Evolutionary conservation across 1,139 yeast genomes (phyloP), one percentile per base, ranked within the genome.

Genomic region (Hemisphaericaspora subhashii): DNA sequence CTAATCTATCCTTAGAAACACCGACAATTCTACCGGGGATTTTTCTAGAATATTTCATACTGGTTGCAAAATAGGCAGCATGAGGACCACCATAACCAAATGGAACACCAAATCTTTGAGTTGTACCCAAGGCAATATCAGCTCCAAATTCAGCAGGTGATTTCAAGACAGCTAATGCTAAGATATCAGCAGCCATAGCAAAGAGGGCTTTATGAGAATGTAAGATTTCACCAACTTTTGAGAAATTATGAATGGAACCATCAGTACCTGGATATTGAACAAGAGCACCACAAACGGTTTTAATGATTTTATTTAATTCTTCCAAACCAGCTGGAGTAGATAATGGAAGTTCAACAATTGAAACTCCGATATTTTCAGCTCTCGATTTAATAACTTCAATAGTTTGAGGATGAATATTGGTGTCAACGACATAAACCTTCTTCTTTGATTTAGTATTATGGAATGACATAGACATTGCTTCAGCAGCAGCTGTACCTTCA

Each of bases 81-180:
- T 92, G 98, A 5, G 98, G 98, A 24, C 98, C 98, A 57, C 98
- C 98, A 57, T 83, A 92, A 11, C 98, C 98, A 67, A 90, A 79
- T 41, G 98, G 98, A 33, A 92, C 97, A 55, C 98, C 98, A 53
- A 92, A 88, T 63, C 98, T 77, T 72, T 92, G 98, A 5, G 97
- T 79, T 14, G 89, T 82, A 40, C 98, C 98, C 41, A 92, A 72
- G 2, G 86, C 96, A 43, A 92, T 86, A 60, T 92, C 98, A 34
- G 98, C 98, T 39, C 90, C 90, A 55, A 86, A 86, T 33, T 77
- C 76, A 24, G 85, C 73, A 9, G 98, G 98, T 22, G 97, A 85
- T 54, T 83, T 82, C 45, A 92, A 66, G 37, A 92, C 64, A 1
- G 96, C 87, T 54, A 92, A 74, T 1, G 98, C 97, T 56, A 92